Evolutionary conservation across 1,284 basidiomycete genomes (phyloP).

Genomic region (Kalmanozyma brasiliensis): DNA sequence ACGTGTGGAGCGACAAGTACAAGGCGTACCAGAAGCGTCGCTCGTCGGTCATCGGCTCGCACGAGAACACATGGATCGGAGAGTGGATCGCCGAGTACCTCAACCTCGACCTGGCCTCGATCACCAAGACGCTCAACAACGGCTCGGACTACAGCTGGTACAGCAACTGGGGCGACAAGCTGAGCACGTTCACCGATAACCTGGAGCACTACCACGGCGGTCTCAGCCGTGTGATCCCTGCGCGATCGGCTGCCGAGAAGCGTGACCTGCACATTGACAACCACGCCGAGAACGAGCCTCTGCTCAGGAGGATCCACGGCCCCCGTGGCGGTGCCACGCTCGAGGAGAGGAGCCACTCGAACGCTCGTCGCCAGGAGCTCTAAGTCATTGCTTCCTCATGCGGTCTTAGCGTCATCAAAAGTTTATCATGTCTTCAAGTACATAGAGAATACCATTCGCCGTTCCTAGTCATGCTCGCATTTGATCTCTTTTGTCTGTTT

Average conservation of each 20-base stretch:
- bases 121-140: constrained; percentile 54
- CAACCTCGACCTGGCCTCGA: constrained; percentile 40
- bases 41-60: constrained; percentile 40
- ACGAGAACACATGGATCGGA: constrained; percentile 63
- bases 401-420: not conserved
- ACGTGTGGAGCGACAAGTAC: constrained; percentile 24
- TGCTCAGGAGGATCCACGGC: constrained; percentile 42
- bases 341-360: constrained; percentile 31
- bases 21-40: constrained; percentile 24
- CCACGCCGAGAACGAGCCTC: constrained; percentile 37
- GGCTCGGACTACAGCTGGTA: constrained; percentile 53
- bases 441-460: no score
- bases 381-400: no score
- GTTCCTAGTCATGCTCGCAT: no score
- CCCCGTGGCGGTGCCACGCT: constrained; percentile 13
- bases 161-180: constrained; percentile 46
- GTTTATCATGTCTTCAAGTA: no score
- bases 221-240: constrained; percentile 33
- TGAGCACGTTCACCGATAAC: constrained; percentile 42
- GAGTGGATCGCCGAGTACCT: constrained; percentile 48
- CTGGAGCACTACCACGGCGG: constrained; percentile 56
- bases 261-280: constrained; percentile 28
- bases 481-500: no score
- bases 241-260: constrained; percentile 18
- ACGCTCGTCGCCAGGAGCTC: constrained; percentile 28